phyloP scores from a whole-genome alignment of 305 asterid genomes.

The Fraxinus sp. region DNA sequence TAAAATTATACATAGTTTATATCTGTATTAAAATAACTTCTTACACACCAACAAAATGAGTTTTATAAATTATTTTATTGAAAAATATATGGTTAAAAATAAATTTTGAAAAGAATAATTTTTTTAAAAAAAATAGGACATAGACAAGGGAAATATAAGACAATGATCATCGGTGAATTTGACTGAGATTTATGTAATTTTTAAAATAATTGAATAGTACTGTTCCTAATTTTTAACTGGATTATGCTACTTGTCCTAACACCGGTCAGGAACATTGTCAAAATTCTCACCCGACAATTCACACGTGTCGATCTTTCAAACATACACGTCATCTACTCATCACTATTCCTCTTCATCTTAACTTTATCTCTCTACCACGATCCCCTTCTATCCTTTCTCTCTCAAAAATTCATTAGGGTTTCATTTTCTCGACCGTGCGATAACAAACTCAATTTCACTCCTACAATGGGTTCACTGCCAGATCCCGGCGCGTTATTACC shows the following conservation, averaged over 20 bases:
- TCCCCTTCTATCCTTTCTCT: conserved; percentile 24
- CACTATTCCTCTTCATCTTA: conserved; percentile 24
- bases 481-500: conserved; percentile 75
- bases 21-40: too few relatives aligned
- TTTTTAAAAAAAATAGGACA: too few relatives aligned
- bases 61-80: too few relatives aligned
- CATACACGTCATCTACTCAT: conserved; percentile 51
- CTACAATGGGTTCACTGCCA: conserved; percentile 78
- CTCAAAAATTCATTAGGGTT: conserved; percentile 32
- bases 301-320: conserved; percentile 38
- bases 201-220: background rate
- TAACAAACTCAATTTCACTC: conserved; percentile 12
- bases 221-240: background rate
- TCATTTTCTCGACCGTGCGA: conserved; percentile 13
- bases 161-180: too few relatives aligned
- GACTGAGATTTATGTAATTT: background rate
- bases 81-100: too few relatives aligned
- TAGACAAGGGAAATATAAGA: too few relatives aligned
- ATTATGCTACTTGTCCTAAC: too few relatives aligned
- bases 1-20: too few relatives aligned
- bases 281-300: conserved; percentile 35
- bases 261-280: background rate
- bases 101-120: too few relatives aligned
- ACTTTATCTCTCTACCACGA: conserved; percentile 48
- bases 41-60: too few relatives aligned